Evolutionary conservation across 768 basidiomycete species (phyloP), one percentile per base, ranked within the genome.

Genomic region (Kwoniella shandongensis): DNA sequence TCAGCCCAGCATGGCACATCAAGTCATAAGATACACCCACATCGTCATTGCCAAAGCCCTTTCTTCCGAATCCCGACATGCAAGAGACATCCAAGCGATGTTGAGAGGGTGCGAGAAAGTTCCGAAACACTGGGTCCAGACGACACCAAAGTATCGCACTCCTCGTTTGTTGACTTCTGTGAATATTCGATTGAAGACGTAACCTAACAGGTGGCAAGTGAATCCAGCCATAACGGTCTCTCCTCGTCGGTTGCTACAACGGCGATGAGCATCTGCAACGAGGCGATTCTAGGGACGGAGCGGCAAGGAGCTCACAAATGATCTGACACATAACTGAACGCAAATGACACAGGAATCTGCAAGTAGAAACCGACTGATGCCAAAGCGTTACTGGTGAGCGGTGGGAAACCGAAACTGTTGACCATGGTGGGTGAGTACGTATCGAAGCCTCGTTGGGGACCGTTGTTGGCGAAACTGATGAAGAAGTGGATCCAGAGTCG

Each of bases 1-100:
- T 32, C 32, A 32, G 32, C 32, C 6, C 32, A 32, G 32, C 32
- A 13, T 6, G 6, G 32, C 7, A 32, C 32, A 13, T 6, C 13
- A 6, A 6, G 32, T 32, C 32, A 13, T 6, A 13, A 13, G 13
- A 32, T 32, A 13, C 6, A 6, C 32, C 13, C 32, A 65, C 59
- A 72, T 63, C 1, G 73, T 68, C 68, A 72, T 70, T 3, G 67
- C 71, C 25, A 73, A 50, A 1, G 73, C 63, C 0, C 73, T 50
- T 48, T 70, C 57, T 46, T 70, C 65, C 0, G 69, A 62, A 7
- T 65, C 65, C 23, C 56, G 27, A 42, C 60, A 62, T 41, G 67
- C 73, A 2, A 73, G 57, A 12, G 62, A 63, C 27, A 73, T 52
- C 73, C 73, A 75, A 10, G 73, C 61, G 2, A 62, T 65, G 44